phyloP scores from a whole-genome alignment of 106 monocot species.

The Acorus gramineus region DNA sequence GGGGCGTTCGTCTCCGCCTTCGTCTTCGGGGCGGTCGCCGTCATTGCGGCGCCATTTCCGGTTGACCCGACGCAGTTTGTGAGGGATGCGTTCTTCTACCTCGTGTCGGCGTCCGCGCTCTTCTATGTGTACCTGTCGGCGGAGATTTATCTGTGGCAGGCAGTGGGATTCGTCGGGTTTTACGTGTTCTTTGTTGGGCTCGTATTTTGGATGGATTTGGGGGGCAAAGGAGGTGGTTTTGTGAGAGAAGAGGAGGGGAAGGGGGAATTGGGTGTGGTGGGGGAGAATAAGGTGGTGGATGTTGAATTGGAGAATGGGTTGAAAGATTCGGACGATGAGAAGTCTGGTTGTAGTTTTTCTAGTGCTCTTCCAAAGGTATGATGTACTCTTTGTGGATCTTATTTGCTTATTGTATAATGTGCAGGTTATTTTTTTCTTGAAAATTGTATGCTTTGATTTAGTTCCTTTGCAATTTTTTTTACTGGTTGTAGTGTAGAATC shows the following conservation, averaged over 20 bases:
- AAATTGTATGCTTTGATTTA: too few relatives aligned
- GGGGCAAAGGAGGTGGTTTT: neutral
- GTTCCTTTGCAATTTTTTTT: too few relatives aligned
- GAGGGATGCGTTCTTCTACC: conserved; percentile 78
- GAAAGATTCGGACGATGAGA: too few relatives aligned
- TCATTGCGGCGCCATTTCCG: conserved; percentile 50
- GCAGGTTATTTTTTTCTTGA: too few relatives aligned
- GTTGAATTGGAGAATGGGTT: neutral
- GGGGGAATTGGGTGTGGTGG: conserved; percentile 10
- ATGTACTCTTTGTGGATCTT: too few relatives aligned
- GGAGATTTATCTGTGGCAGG: conserved; percentile 90
- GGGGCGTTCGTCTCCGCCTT: conserved; percentile 91
- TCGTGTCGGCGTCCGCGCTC: conserved; percentile 54
- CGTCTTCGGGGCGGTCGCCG: conserved; percentile 72
- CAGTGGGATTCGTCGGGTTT: conserved; percentile 58
- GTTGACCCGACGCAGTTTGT: conserved; percentile 56
- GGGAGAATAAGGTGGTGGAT: conserved; percentile 9
- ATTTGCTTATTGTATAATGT: too few relatives aligned
- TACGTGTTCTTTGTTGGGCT: conserved; percentile 83
- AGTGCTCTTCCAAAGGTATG: too few relatives aligned
- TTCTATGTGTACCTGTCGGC: conserved; percentile 89
- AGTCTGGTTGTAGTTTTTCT: too few relatives aligned
- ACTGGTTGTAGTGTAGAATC: too few relatives aligned
- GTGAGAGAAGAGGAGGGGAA: conserved; percentile 11
- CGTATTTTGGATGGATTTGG: conserved; percentile 92